Conservation (phyloP, 495 filamentous ascomycete species). For the Neurospora sp. region DNA sequence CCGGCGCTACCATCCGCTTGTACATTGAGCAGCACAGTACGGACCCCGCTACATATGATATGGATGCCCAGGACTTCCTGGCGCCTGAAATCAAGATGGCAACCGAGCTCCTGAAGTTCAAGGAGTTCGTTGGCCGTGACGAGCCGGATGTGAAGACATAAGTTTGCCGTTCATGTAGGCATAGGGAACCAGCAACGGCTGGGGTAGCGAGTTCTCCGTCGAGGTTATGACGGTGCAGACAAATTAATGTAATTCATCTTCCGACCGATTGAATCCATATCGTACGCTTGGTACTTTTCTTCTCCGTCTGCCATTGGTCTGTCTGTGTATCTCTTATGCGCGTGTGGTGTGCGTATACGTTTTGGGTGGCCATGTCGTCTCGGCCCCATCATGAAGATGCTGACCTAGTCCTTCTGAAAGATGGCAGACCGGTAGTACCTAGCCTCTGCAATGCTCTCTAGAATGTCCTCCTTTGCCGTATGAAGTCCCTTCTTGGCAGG, state of each 20-base stretch:
- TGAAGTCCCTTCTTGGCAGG: constrained; percentile 70
- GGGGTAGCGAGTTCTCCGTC: neutral
- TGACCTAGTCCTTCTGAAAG: constrained; percentile 32
- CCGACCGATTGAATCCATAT: neutral
- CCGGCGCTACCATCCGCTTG: constrained; percentile 88
- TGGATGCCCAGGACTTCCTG: constrained; percentile 89
- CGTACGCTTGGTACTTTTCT: neutral
- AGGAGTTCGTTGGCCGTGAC: constrained; percentile 79
- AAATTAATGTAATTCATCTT: neutral
- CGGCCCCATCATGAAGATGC: neutral
- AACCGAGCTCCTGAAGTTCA: constrained; percentile 72
- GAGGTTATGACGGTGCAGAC: neutral
- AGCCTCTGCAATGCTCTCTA: constrained; percentile 91
- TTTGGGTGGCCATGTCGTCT: neutral
- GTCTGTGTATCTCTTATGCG: neutral
- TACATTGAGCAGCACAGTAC: constrained; percentile 86
- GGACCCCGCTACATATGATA: constrained; percentile 60
- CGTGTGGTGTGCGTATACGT: neutral
- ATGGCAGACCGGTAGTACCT: constrained; percentile 61
- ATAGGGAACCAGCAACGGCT: neutral
- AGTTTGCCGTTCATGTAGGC: constrained; percentile 2
- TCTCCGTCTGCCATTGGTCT: neutral
- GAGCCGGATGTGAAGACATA: constrained; percentile 95
- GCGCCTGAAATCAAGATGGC: constrained; percentile 79
- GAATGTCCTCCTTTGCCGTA: constrained; percentile 77